A percentile compares a stretch with the other conserved stretches of the same genome.
These are phyloP conservation scores for Hypoxylon sp. DNA, from an alignment of 2,329 filamentous ascomycete genomes.

Conservation along the genomic window DNA sequence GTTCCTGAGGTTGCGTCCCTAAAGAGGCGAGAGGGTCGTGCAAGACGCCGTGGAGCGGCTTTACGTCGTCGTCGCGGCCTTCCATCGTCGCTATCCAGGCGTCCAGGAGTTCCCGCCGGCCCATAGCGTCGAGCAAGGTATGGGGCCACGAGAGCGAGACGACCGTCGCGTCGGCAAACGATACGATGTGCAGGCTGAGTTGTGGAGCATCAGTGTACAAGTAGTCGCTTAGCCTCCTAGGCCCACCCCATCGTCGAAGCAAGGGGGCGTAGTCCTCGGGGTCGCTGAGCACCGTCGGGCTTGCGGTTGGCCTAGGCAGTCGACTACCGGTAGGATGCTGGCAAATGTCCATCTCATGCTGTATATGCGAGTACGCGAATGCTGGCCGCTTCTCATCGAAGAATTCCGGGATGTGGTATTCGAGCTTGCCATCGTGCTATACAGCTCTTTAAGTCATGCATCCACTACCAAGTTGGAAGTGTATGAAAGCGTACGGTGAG, in stretches of 20 bases:
- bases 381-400: slow-evolving; percentile 57
- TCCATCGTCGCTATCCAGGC: slow-evolving; percentile 61
- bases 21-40: slow-evolving; percentile 52
- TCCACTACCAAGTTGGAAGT: slow-evolving; percentile 1
- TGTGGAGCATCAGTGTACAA: slow-evolving; percentile 57
- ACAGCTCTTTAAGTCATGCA: slow-evolving; percentile 14
- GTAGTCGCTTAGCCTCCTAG: slow-evolving; percentile 55
- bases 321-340: slow-evolving; percentile 56
- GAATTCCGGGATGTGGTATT: slow-evolving; percentile 56
- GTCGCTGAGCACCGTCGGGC: slow-evolving; percentile 48
- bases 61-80: slow-evolving; percentile 57
- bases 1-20: slow-evolving; percentile 44
- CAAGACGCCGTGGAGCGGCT: slow-evolving; percentile 50
- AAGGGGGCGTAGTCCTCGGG: slow-evolving; percentile 46
- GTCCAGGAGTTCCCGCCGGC: slow-evolving; percentile 55
- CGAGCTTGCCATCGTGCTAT: slow-evolving; percentile 50
- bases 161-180: slow-evolving; percentile 63
- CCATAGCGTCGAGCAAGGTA: slow-evolving; percentile 60
- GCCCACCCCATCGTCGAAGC: slow-evolving; percentile 42
- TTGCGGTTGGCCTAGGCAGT: slow-evolving; percentile 51
- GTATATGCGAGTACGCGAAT: slow-evolving; percentile 55
- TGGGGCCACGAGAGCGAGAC: slow-evolving; percentile 61
- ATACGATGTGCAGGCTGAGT: slow-evolving; percentile 60
- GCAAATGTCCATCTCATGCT: slow-evolving; percentile 52
- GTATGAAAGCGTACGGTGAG: slow-evolving; percentile 50